These are phyloP conservation scores for Hericium erinaceus DNA, from an alignment of 768 basidiomycete genomes.

Conservation along the genomic window DNA sequence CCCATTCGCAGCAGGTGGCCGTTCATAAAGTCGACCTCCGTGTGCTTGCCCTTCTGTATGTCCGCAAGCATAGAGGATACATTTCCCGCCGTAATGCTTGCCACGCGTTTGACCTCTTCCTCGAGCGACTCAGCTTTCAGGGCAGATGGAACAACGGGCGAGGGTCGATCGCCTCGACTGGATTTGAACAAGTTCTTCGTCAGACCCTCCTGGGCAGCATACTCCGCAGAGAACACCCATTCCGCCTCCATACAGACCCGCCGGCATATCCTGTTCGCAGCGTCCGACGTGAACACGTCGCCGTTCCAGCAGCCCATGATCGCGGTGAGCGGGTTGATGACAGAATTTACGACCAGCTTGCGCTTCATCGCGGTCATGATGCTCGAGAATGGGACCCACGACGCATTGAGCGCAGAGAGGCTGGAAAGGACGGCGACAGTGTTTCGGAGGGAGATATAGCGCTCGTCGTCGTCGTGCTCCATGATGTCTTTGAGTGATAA, in stretches of 20 bases:
- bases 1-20: slow-evolving; percentile 72
- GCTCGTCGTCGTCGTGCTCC: slow-evolving; percentile 23
- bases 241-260: slow-evolving; percentile 69
- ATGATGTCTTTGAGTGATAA: slow-evolving; percentile 48
- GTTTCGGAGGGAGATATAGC: slow-evolving; percentile 54
- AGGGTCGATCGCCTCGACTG: not conserved
- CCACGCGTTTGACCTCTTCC: slow-evolving; percentile 49
- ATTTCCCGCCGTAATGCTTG: slow-evolving; percentile 50
- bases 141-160: slow-evolving; percentile 25
- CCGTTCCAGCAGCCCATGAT: slow-evolving; percentile 77
- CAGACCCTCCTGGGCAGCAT: slow-evolving; percentile 18
- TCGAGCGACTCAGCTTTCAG: slow-evolving; percentile 39
- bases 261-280: slow-evolving; percentile 35
- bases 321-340: slow-evolving; percentile 82
- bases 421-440: slow-evolving; percentile 59
- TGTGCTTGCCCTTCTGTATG: slow-evolving; percentile 46
- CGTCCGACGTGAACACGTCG: slow-evolving; percentile 42
- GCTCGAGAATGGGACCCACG: slow-evolving; percentile 57
- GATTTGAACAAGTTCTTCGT: slow-evolving; percentile 1
- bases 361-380: slow-evolving; percentile 64
- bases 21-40: slow-evolving; percentile 78
- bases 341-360: slow-evolving; percentile 74
- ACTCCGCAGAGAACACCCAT: slow-evolving; percentile 44
- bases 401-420: slow-evolving; percentile 44
- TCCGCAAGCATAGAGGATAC: slow-evolving; percentile 79